Percentiles rank a stretch among this genome's conserved stretches.
Conservation (phyloP, 495 filamentous ascomycete species). For the Podospora pseudocomata region DNA sequence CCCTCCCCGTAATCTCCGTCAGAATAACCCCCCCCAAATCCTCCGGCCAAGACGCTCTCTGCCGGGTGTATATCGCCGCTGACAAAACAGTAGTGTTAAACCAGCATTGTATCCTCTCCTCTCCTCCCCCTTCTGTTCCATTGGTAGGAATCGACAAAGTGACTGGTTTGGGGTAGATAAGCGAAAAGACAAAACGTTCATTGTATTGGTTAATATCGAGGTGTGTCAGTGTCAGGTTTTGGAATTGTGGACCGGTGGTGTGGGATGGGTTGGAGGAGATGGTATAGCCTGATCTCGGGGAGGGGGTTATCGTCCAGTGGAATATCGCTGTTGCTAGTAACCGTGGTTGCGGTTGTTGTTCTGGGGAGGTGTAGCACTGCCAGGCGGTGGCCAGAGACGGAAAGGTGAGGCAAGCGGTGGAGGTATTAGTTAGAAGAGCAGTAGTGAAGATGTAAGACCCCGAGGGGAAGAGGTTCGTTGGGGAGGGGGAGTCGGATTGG, state of each 20-base stretch:
- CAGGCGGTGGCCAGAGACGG: slow-evolving; percentile 32
- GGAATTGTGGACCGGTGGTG: slow-evolving; percentile 63
- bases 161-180: slow-evolving; percentile 43
- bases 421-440: slow-evolving; percentile 50
- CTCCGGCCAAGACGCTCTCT: slow-evolving; percentile 24
- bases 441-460: slow-evolving; percentile 54
- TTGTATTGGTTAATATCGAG: slow-evolving; percentile 63
- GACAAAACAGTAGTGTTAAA: slow-evolving; percentile 49
- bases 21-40: neutral
- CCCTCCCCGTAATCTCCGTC: neutral
- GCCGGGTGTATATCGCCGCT: slow-evolving; percentile 52
- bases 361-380: slow-evolving; percentile 51
- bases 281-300: slow-evolving; percentile 26
- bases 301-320: slow-evolving; percentile 52
- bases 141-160: slow-evolving; percentile 28
- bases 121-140: neutral
- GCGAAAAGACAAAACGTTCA: slow-evolving; percentile 52
- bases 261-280: slow-evolving; percentile 45
- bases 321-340: slow-evolving; percentile 38
- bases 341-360: neutral
- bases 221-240: slow-evolving; percentile 76
- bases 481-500: slow-evolving; percentile 2
- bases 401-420: slow-evolving; percentile 50
- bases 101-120: slow-evolving; percentile 39
- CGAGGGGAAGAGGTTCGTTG: slow-evolving; percentile 43